Conservation (phyloP, 257 asterid species). For the Lycium barbarum region DNA sequence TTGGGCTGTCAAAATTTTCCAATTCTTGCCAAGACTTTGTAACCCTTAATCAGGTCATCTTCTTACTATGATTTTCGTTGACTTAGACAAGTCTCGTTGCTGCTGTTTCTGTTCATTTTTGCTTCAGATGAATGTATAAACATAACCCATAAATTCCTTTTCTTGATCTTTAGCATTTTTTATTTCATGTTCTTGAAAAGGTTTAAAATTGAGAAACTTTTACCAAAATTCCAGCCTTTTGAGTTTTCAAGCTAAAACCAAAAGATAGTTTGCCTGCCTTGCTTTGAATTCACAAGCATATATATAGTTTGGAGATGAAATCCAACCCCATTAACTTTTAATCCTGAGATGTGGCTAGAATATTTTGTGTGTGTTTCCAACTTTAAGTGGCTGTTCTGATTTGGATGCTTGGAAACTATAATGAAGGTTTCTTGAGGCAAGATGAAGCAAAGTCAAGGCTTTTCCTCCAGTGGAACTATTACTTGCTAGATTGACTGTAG, state of each 20-base stretch:
- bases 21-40: slow-evolving; percentile 15
- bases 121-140: neutral
- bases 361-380: neutral
- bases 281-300: slow-evolving; percentile 14
- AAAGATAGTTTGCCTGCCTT: neutral
- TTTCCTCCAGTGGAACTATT: neutral
- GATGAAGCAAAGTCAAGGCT: slow-evolving; percentile 17
- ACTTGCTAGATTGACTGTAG: slow-evolving; percentile 6
- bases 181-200: neutral
- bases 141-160: neutral
- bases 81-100: neutral
- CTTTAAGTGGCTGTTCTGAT: slow-evolving; percentile 21
- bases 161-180: slow-evolving; percentile 10
- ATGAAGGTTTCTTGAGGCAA: slow-evolving; percentile 21
- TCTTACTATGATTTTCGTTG: neutral
- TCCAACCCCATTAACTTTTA: neutral
- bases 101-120: neutral
- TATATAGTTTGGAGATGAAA: neutral
- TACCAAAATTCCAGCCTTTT: neutral
- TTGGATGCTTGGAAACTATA: slow-evolving; percentile 4
- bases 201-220: neutral
- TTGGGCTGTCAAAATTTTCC: neutral
- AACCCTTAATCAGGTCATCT: slow-evolving; percentile 15
- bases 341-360: neutral
- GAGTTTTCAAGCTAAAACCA: neutral